Percentiles rank a stretch among this genome's conserved stretches.
phyloP scores from a whole-genome alignment of 2,329 filamentous ascomycete genomes.

The Pyricularia grisea region DNA sequence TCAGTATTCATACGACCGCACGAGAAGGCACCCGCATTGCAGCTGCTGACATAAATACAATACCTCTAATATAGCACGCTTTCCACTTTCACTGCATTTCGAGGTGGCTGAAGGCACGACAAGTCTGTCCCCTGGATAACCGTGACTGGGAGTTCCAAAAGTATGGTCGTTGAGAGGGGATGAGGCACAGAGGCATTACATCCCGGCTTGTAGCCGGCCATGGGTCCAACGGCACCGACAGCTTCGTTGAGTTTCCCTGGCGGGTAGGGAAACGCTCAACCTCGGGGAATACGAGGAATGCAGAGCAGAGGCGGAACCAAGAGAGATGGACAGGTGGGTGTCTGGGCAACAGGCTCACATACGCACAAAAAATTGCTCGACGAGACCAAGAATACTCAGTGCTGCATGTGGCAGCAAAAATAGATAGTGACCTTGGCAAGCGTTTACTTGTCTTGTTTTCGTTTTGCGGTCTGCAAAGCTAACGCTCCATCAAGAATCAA shows the following conservation, averaged over 20 bases:
- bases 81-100: slow-evolving; percentile 99
- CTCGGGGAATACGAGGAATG: not conserved
- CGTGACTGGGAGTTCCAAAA: slow-evolving; percentile 99
- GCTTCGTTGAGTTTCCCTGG: not conserved
- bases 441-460: not conserved
- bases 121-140: slow-evolving; percentile 96
- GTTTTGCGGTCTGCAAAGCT: slow-evolving; percentile 9
- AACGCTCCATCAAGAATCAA: slow-evolving; percentile 5
- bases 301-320: not conserved
- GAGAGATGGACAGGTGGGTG: not conserved
- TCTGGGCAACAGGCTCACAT: not conserved
- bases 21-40: not conserved
- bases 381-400: not conserved
- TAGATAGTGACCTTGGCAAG: not conserved
- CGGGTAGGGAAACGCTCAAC: not conserved
- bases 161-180: slow-evolving; percentile 59
- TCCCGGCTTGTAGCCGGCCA: not conserved
- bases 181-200: not conserved
- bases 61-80: slow-evolving; percentile 57
- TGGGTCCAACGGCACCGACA: not conserved
- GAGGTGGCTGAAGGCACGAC: slow-evolving; percentile 96
- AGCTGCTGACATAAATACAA: not conserved
- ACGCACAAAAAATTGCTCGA: not conserved
- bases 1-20: slow-evolving; percentile 36
- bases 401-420: not conserved